phyloP scores from a whole-genome alignment of 345 rosid species.

The Eucalyptus leucophloia region DNA sequence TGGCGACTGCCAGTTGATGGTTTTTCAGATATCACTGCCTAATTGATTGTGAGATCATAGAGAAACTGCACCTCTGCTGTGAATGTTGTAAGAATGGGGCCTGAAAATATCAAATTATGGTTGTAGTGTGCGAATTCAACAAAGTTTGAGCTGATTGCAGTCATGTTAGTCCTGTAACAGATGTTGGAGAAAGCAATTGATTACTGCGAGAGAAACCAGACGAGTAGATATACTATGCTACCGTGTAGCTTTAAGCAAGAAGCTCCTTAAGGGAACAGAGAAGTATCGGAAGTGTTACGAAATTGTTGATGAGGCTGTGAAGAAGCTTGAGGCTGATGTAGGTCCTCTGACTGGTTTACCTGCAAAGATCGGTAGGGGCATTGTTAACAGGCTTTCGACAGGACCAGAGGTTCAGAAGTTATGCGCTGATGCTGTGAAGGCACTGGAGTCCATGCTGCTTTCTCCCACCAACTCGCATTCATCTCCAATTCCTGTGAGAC shows the following conservation, averaged over 20 bases:
- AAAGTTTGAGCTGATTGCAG: background rate
- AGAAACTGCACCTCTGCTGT: background rate
- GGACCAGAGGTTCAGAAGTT: constrained; percentile 71
- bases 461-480: constrained; percentile 4
- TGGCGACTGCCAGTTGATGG: background rate
- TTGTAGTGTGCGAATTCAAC: background rate
- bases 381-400: constrained; percentile 72
- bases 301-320: constrained; percentile 62
- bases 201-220: constrained; percentile 61
- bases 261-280: constrained; percentile 50
- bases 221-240: constrained; percentile 84
- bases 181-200: constrained; percentile 90
- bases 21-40: background rate
- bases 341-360: constrained; percentile 79
- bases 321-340: constrained; percentile 75
- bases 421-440: constrained; percentile 55
- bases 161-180: constrained; percentile 11
- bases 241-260: constrained; percentile 70
- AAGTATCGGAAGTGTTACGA: constrained; percentile 34
- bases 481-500: background rate
- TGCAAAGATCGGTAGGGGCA: constrained; percentile 81
- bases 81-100: background rate
- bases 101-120: background rate
- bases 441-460: constrained; percentile 44
- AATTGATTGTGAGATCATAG: background rate